phyloP scores from a whole-genome alignment of 768 basidiomycete species.

The Rhodotorula diobovata region DNA sequence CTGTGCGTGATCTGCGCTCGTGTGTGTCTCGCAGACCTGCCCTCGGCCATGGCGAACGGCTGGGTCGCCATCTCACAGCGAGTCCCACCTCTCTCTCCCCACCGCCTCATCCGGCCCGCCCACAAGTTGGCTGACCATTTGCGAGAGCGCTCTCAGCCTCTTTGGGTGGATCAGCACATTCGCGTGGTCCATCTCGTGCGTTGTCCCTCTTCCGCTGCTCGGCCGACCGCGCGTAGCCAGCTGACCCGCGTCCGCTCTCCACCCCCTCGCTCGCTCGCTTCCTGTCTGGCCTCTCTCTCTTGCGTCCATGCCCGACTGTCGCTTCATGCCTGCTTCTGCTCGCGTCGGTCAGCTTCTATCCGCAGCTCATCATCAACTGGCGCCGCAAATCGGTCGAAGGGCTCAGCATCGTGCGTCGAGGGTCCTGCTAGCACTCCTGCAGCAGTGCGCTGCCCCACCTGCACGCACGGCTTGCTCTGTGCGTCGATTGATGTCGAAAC shows the following conservation, averaged over 20 bases:
- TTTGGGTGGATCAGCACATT: conserved; percentile 46
- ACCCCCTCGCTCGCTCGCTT: neutral
- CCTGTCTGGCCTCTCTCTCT: too few species aligned
- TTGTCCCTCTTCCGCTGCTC: too few species aligned
- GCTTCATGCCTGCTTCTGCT: too few species aligned
- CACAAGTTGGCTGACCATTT: neutral
- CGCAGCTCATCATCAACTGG: conserved; percentile 29
- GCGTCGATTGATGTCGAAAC: too few species aligned
- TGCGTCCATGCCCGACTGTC: neutral
- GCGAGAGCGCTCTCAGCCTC: neutral
- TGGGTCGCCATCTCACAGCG: neutral
- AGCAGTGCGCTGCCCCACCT: too few species aligned
- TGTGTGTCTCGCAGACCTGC: too few species aligned
- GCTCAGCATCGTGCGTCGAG: conserved; percentile 7
- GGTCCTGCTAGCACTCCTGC: too few species aligned
- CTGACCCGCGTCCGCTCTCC: neutral
- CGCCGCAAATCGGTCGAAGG: conserved; percentile 9
- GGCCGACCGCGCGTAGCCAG: too few species aligned
- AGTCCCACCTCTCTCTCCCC: conserved; percentile 55
- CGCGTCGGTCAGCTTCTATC: conserved; percentile 19
- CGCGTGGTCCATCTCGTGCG: conserved; percentile 46
- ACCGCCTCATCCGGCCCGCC: conserved; percentile 18
- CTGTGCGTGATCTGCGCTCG: too few species aligned
- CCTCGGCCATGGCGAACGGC: neutral
- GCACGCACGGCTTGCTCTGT: too few species aligned